These are phyloP conservation scores for Ophiostoma ips DNA, from an alignment of 2,329 filamentous ascomycete species.

Conservation along the genomic window DNA sequence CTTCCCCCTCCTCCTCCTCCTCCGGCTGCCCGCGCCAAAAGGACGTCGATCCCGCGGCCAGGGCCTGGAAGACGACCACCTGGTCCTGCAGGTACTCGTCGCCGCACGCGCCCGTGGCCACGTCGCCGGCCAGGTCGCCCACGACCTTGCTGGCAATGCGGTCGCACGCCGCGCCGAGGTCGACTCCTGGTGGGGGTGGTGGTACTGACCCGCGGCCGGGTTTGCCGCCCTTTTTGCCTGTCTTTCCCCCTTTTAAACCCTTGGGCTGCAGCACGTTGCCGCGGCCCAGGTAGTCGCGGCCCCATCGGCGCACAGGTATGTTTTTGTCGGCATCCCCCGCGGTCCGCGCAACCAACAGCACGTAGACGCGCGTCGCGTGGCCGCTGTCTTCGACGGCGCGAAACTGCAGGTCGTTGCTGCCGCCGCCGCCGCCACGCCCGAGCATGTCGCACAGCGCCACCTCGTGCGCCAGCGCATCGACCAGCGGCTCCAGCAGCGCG, in stretches of 20 bases:
- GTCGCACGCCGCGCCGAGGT: slow-evolving; percentile 14
- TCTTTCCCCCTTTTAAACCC: slow-evolving; percentile 14
- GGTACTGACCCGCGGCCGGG: not conserved
- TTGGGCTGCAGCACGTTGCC: not conserved
- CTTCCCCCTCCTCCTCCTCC: not conserved
- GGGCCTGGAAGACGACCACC: slow-evolving; percentile 43
- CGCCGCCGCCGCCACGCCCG: not conserved
- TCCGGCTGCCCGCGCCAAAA: slow-evolving; percentile 23
- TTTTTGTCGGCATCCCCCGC: slow-evolving; percentile 7
- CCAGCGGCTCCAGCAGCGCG: slow-evolving; percentile 28
- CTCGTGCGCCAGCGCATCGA: slow-evolving; percentile 24
- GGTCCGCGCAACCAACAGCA: slow-evolving; percentile 42
- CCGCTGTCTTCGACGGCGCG: slow-evolving; percentile 35
- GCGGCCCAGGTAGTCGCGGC: slow-evolving; percentile 26
- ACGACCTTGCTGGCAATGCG: slow-evolving; percentile 24
- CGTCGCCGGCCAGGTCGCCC: slow-evolving; percentile 30
- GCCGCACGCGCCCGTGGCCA: slow-evolving; percentile 29
- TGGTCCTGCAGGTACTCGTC: slow-evolving; percentile 49
- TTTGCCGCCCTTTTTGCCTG: not conserved
- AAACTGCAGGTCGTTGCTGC: slow-evolving; percentile 30
- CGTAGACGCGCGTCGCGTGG: slow-evolving; percentile 37
- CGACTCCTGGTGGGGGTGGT: not conserved
- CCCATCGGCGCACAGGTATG: slow-evolving; percentile 22
- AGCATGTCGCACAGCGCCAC: slow-evolving; percentile 26
- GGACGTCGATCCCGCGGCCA: slow-evolving; percentile 37